Percentiles rank a stretch among this genome's conserved stretches.
phyloP scores from a whole-genome alignment of 2,329 filamentous ascomycete genomes.

The Clarireedia homoeocarpa region DNA sequence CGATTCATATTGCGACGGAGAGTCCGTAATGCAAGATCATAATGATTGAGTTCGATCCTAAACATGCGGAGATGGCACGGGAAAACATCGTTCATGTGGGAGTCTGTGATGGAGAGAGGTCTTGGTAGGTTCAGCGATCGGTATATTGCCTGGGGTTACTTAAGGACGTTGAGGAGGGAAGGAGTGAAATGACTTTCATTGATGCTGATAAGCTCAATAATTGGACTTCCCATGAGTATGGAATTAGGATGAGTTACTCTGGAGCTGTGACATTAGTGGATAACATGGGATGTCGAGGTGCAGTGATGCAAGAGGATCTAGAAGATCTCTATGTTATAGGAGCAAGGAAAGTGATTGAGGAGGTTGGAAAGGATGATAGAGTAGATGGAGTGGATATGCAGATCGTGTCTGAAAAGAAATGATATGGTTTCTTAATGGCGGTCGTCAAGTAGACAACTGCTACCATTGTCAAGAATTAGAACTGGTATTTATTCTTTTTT shows the following conservation, averaged over 20 bases:
- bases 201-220: constrained; percentile 1
- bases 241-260: not conserved
- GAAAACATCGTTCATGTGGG: not conserved
- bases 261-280: not conserved
- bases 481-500: too few relatives aligned
- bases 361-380: not conserved
- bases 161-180: not conserved
- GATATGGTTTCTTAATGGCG: not conserved
- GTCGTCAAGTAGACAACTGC: not conserved
- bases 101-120: not conserved
- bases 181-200: not conserved
- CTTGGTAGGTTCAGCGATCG: not conserved
- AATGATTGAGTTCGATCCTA: not conserved
- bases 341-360: not conserved
- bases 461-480: too few relatives aligned
- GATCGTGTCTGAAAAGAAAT: not conserved
- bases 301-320: not conserved
- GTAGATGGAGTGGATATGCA: not conserved
- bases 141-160: not conserved
- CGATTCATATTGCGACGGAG: constrained; percentile 28
- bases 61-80: not conserved
- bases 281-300: not conserved
- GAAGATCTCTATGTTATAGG: not conserved
- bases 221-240: not conserved
- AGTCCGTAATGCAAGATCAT: not conserved